Percentiles rank a stretch among this genome's conserved stretches.
These are phyloP conservation scores for Candida pini DNA, from an alignment of 805 yeast genomes.

Conservation along the genomic window DNA sequence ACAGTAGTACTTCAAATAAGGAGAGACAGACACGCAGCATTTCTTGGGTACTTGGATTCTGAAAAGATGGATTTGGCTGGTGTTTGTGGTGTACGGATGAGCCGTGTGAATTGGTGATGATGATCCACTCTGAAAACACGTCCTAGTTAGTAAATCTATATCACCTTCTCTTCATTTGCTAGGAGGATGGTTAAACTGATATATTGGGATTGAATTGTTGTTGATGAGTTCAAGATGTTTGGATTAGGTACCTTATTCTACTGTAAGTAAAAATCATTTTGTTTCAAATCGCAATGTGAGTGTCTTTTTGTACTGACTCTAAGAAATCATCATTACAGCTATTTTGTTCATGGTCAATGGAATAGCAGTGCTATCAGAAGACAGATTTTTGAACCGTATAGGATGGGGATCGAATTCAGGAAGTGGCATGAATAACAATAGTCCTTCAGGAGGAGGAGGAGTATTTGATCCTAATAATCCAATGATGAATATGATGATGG, in stretches of 20 bases:
- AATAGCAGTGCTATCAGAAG: constrained; percentile 55
- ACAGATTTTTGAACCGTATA: constrained; percentile 45
- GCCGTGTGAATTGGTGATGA: too few species aligned
- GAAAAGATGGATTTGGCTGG: too few species aligned
- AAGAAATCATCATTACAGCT: constrained; percentile 20
- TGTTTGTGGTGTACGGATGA: too few species aligned
- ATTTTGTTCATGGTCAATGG: constrained; percentile 49
- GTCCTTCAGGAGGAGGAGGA: constrained; percentile 20
- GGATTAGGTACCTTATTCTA: constrained; percentile 52
- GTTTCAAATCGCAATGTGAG: too few species aligned
- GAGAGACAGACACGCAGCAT: too few species aligned
- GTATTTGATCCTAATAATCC: constrained; percentile 10
- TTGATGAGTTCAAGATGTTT: constrained; percentile 42
- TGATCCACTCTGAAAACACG: too few species aligned
- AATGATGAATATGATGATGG: constrained; percentile 10
- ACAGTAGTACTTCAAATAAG: too few species aligned
- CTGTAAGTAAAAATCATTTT: constrained; percentile 24
- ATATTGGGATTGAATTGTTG: too few species aligned
- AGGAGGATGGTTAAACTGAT: too few species aligned
- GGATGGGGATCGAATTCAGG: constrained; percentile 39
- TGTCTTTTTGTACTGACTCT: constrained; percentile 15
- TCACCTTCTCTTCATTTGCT: too few species aligned
- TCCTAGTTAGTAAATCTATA: too few species aligned
- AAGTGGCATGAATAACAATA: constrained; percentile 15
- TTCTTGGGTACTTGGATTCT: too few species aligned